phyloP scores from a whole-genome alignment of 1,139 yeast species.

The Lodderomyces pseudojiufengensis region DNA sequence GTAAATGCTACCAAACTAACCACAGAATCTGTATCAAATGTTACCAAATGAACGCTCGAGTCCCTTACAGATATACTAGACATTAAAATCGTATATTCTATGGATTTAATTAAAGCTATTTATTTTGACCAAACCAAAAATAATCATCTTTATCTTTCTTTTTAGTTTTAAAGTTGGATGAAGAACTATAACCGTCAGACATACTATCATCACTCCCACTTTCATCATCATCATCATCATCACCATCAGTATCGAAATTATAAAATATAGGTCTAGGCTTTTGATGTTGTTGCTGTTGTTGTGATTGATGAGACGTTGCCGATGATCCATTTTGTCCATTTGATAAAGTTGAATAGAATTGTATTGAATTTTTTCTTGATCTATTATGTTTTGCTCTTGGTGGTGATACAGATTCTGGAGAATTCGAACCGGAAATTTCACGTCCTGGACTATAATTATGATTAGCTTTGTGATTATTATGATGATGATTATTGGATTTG shows the following conservation, averaged over 20 bases:
- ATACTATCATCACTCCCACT: conserved; percentile 12
- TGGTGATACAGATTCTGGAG: conserved; percentile 4
- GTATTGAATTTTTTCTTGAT: conserved; percentile 28
- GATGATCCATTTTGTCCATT: background rate
- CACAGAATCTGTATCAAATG: too few relatives aligned
- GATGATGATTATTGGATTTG: background rate
- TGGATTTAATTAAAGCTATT: too few relatives aligned
- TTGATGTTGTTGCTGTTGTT: background rate
- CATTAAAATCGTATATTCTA: conserved; percentile 1
- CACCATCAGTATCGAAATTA: conserved; percentile 27
- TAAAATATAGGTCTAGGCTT: conserved; percentile 30
- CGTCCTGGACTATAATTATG: too few relatives aligned
- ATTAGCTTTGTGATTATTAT: too few relatives aligned
- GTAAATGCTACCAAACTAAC: too few relatives aligned
- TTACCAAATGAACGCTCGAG: too few relatives aligned
- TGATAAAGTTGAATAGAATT: conserved; percentile 29
- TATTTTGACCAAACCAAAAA: conserved; percentile 11
- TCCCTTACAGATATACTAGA: too few relatives aligned
- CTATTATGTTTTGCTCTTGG: conserved; percentile 12
- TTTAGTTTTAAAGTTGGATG: too few relatives aligned
- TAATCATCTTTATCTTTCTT: background rate
- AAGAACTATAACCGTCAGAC: background rate
- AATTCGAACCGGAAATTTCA: too few relatives aligned
- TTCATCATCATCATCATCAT: conserved; percentile 14
- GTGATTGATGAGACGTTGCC: background rate